Conservation (phyloP, 2,329 filamentous ascomycete genomes). For the Stagonosporopsis chrysanthemi region DNA sequence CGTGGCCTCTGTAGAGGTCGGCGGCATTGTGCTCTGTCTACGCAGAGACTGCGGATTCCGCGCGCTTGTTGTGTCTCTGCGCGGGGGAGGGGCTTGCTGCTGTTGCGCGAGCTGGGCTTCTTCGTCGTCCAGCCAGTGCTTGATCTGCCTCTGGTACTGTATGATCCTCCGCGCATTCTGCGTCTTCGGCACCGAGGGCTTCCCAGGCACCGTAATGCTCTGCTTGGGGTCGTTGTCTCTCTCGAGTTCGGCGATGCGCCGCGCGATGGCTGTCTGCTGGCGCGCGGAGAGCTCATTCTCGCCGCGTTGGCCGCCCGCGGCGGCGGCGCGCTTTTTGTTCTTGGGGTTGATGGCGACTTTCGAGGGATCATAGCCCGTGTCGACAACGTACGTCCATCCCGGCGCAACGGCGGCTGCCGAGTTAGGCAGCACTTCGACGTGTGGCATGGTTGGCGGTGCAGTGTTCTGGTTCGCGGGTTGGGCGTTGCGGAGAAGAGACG, state of each 20-base stretch:
- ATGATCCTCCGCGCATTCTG: constrained; percentile 75
- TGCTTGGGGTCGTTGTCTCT: constrained; percentile 68
- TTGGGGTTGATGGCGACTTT: constrained; percentile 61
- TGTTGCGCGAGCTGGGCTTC: constrained; percentile 69
- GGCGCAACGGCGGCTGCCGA: constrained; percentile 75
- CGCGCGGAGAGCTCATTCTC: constrained; percentile 74
- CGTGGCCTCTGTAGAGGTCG: constrained; percentile 38
- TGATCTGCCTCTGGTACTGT: constrained; percentile 81
- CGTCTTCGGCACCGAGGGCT: constrained; percentile 59
- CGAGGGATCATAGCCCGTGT: constrained; percentile 68
- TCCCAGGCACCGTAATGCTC: constrained; percentile 54
- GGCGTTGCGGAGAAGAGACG: constrained; percentile 13
- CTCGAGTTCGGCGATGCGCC: constrained; percentile 83
- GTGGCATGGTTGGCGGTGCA: constrained; percentile 59
- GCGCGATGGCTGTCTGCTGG: constrained; percentile 80
- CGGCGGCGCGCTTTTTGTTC: constrained; percentile 71
- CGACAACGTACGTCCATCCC: constrained; percentile 91
- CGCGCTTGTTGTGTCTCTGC: constrained; percentile 21
- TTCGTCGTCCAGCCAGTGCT: constrained; percentile 82
- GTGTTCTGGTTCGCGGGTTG: not conserved
- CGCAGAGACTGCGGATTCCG: constrained; percentile 28
- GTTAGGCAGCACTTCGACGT: constrained; percentile 81
- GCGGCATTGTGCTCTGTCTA: constrained; percentile 33
- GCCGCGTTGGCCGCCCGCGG: constrained; percentile 44
- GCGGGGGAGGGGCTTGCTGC: constrained; percentile 31